Evolutionary conservation across 164 flowering plant genomes (phyloP).

Genomic region (Piper longum): DNA sequence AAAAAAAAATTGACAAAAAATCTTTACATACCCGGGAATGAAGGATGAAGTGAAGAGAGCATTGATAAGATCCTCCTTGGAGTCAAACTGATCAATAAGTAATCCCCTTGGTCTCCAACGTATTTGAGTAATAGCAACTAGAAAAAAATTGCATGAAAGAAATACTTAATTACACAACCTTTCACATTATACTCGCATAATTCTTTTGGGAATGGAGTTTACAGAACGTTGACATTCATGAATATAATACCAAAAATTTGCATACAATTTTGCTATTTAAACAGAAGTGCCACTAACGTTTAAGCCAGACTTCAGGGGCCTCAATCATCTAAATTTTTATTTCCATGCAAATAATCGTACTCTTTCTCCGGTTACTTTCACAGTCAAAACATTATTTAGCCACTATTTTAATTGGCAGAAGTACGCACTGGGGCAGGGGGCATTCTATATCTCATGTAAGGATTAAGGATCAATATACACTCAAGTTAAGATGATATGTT

Average conservation of each 20-base stretch:
- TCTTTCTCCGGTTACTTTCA: too few species aligned
- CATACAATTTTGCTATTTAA: too few species aligned
- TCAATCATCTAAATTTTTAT: too few species aligned
- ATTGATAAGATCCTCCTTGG: constrained; percentile 84
- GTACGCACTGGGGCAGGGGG: neutral
- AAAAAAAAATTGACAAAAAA: neutral
- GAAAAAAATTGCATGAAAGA: constrained; percentile 1
- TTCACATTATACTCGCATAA: too few species aligned
- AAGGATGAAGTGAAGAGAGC: constrained; percentile 88
- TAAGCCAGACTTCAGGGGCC: too few species aligned
- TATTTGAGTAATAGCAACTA: constrained; percentile 89
- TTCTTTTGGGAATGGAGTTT: too few species aligned
- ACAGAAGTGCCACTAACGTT: too few species aligned
- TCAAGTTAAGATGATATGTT: neutral
- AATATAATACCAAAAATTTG: too few species aligned
- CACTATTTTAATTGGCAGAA: neutral
- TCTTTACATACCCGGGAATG: constrained; percentile 65
- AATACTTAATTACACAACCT: neutral
- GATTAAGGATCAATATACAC: neutral
- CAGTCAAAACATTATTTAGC: neutral
- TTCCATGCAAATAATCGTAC: too few species aligned
- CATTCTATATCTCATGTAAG: neutral
- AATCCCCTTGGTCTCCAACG: constrained; percentile 85
- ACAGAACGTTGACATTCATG: too few species aligned
- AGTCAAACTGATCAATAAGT: constrained; percentile 86